A percentile compares a stretch with the other conserved stretches of the same genome.
Conservation (phyloP, 1,139 yeast species). For the Kodamaea sp. region DNA sequence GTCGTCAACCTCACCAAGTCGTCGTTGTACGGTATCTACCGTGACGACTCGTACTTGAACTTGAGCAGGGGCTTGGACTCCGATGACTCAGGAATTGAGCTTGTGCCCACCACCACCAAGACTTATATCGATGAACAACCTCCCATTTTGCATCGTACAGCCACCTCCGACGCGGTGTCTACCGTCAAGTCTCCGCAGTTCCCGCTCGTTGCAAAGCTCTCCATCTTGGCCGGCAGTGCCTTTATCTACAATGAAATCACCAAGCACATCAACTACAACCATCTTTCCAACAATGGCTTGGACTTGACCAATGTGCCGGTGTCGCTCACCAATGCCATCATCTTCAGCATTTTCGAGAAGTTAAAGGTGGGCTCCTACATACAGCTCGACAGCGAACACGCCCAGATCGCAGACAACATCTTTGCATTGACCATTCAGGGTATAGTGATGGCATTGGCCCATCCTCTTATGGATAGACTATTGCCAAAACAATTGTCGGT, state of each 20-base stretch:
- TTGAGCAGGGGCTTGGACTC: slow-evolving; percentile 21
- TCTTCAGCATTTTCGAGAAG: slow-evolving; percentile 32
- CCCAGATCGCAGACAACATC: slow-evolving; percentile 22
- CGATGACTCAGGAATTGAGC: slow-evolving; percentile 3
- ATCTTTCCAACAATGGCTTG: slow-evolving; percentile 17
- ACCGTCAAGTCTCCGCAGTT: background rate
- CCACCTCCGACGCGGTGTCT: background rate
- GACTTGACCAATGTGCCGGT: slow-evolving; percentile 10
- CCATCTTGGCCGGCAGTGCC: slow-evolving; percentile 46
- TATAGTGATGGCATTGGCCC: slow-evolving; percentile 57
- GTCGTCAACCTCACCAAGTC: slow-evolving; percentile 51
- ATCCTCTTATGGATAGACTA: slow-evolving; percentile 60
- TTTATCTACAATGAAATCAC: slow-evolving; percentile 52
- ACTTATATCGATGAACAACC: background rate
- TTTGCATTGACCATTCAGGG: slow-evolving; percentile 51
- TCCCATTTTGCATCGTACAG: too few species aligned
- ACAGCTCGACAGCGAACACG: slow-evolving; percentile 5
- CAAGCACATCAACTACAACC: slow-evolving; percentile 51
- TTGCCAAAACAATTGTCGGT: slow-evolving; percentile 38
- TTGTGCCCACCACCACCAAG: background rate
- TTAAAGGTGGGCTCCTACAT: slow-evolving; percentile 24
- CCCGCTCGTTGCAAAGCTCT: slow-evolving; percentile 24
- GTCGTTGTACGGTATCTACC: slow-evolving; percentile 49
- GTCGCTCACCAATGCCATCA: slow-evolving; percentile 36
- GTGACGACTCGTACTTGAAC: slow-evolving; percentile 37